phyloP scores from a whole-genome alignment of 306 rosid genomes.

The Pueraria montana region DNA sequence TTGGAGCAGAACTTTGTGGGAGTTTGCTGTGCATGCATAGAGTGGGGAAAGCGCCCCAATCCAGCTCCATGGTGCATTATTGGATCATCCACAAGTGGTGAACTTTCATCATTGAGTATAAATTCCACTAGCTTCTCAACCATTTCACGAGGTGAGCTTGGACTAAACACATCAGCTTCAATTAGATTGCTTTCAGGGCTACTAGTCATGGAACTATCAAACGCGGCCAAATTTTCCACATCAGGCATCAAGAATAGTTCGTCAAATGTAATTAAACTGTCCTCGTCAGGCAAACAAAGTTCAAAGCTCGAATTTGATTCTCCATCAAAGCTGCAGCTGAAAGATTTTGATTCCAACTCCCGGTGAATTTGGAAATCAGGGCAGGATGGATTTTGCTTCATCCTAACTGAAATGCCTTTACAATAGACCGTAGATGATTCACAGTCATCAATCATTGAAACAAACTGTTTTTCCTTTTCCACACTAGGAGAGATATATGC shows the following conservation, averaged over 20 bases:
- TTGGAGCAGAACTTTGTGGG: slow-evolving; percentile 23
- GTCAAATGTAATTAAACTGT: slow-evolving; percentile 64
- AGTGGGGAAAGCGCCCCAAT: slow-evolving; percentile 15
- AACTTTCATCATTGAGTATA: slow-evolving; percentile 50
- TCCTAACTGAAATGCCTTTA: slow-evolving; percentile 30
- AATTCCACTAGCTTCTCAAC: slow-evolving; percentile 51
- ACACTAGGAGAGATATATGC: slow-evolving; percentile 29
- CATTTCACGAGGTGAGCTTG: slow-evolving; percentile 49
- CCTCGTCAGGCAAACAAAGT: slow-evolving; percentile 68
- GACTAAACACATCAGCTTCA: slow-evolving; percentile 42
- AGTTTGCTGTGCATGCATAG: slow-evolving; percentile 38
- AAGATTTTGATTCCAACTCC: slow-evolving; percentile 44
- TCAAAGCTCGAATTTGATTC: slow-evolving; percentile 42
- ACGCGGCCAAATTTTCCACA: slow-evolving; percentile 29
- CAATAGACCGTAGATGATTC: slow-evolving; percentile 32
- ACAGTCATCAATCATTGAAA: slow-evolving; percentile 36
- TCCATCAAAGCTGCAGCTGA: slow-evolving; percentile 39
- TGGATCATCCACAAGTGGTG: slow-evolving; percentile 32
- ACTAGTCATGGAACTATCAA: slow-evolving; percentile 49
- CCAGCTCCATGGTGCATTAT: slow-evolving; percentile 33
- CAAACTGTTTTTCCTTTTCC: slow-evolving; percentile 25
- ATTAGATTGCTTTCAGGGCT: slow-evolving; percentile 39
- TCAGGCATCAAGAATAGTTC: slow-evolving; percentile 49
- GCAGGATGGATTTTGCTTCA: slow-evolving; percentile 34
- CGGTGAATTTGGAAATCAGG: slow-evolving; percentile 37